Evolutionary conservation across 2,329 filamentous ascomycete genomes (phyloP).

Genomic region (Aspergillus ochraceoroseus): DNA sequence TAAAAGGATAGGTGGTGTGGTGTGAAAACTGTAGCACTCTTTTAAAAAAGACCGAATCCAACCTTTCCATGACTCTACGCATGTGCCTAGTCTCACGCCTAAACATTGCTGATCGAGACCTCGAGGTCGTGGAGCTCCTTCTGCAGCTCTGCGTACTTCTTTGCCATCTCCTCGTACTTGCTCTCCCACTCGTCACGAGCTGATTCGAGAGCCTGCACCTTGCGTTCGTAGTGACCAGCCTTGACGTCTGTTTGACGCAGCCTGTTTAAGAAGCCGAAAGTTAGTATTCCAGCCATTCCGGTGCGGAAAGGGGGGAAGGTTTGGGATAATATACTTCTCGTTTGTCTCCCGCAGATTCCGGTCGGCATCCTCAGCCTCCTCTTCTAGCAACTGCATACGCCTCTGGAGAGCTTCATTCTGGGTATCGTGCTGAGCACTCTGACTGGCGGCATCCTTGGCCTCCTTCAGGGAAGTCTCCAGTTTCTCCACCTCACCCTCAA

Average conservation of each 20-base stretch:
- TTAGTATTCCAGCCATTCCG: slow-evolving; percentile 15
- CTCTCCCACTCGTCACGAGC: slow-evolving; percentile 90
- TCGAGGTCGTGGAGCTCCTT: slow-evolving; percentile 91
- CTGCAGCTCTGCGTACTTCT: slow-evolving; percentile 78
- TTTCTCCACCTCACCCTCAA: slow-evolving; percentile 90
- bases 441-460: slow-evolving; percentile 78
- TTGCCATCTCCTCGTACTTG: slow-evolving; percentile 96
- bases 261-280: slow-evolving; percentile 49
- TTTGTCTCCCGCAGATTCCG: slow-evolving; percentile 95
- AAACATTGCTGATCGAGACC: slow-evolving; percentile 89
- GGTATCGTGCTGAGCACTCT: slow-evolving; percentile 74
- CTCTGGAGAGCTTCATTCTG: slow-evolving; percentile 89
- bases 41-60: slow-evolving; percentile 28
- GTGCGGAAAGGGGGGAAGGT: slow-evolving; percentile 1
- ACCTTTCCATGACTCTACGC: slow-evolving; percentile 28
- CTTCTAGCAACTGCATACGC: slow-evolving; percentile 91
- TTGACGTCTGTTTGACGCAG: slow-evolving; percentile 99
- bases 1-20: slow-evolving; percentile 27
- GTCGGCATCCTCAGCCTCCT: slow-evolving; percentile 95
- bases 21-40: slow-evolving; percentile 26
- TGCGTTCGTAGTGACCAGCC: slow-evolving; percentile 98
- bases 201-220: slow-evolving; percentile 92
- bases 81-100: slow-evolving; percentile 43
- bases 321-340: slow-evolving; percentile 72
- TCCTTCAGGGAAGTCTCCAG: slow-evolving; percentile 78